phyloP scores from a whole-genome alignment of 768 basidiomycete species.

The Rhizopogon vulgaris region DNA sequence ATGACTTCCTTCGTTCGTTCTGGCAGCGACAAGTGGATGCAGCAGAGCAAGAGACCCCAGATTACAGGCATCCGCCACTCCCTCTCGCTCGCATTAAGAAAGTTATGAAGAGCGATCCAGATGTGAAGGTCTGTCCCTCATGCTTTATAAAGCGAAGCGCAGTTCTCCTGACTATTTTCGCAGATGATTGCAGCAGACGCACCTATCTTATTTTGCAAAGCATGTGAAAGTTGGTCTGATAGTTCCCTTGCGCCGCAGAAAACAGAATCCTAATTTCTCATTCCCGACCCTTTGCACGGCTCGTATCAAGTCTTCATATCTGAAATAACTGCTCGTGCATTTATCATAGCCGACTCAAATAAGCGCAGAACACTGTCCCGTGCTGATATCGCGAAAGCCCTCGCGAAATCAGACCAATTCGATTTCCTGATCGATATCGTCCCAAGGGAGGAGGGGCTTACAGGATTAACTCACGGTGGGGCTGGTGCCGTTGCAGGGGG shows the following conservation, averaged over 20 bases:
- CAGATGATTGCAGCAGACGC: constrained; percentile 99
- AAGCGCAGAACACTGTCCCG: constrained; percentile 94
- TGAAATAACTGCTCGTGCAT: constrained; percentile 93
- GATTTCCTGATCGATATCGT: constrained; percentile 97
- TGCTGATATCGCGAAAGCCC: constrained; percentile 88
- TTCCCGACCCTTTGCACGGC: not conserved
- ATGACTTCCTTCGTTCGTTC: constrained; percentile 79
- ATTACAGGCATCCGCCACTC: constrained; percentile 81
- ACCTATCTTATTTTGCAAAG: constrained; percentile 94
- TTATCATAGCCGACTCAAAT: constrained; percentile 91
- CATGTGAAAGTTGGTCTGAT: constrained; percentile 86
- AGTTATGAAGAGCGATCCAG: constrained; percentile 97
- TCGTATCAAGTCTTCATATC: constrained; percentile 81
- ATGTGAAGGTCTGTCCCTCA: constrained; percentile 74
- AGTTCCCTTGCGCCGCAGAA: not conserved
- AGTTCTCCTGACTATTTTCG: constrained; percentile 3
- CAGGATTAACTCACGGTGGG: constrained; percentile 15
- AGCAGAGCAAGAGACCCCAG: constrained; percentile 84
- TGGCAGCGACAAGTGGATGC: constrained; percentile 87
- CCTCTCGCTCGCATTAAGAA: constrained; percentile 97
- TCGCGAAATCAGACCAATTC: constrained; percentile 91
- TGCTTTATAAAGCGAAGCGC: constrained; percentile 1
- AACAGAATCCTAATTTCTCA: not conserved
- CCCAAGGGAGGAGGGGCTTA: constrained; percentile 65
- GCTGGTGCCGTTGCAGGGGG: not conserved